Conservation (phyloP, 176 grass and related monocot species). For the Carex cristatella region DNA sequence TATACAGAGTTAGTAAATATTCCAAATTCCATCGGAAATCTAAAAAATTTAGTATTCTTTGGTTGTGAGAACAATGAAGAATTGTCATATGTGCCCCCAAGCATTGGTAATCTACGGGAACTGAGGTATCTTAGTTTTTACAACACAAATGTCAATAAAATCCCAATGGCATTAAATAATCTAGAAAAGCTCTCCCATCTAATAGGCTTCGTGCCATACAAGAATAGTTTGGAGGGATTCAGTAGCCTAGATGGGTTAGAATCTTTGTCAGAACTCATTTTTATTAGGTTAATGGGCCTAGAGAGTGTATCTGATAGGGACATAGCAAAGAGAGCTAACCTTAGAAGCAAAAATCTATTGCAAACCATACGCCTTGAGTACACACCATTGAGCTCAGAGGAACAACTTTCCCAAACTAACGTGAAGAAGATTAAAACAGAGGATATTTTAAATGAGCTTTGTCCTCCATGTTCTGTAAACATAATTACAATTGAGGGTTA, state of each 20-base stretch:
- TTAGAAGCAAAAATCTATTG: neutral
- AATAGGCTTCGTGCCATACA: neutral
- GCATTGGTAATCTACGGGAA: neutral
- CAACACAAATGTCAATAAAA: neutral
- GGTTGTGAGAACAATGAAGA: no score
- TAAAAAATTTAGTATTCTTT: no score
- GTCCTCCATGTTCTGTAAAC: neutral
- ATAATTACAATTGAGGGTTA: neutral
- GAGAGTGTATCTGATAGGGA: neutral
- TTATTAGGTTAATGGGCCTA: accelerated
- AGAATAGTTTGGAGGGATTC: neutral
- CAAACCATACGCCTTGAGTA: neutral
- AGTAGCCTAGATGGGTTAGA: neutral
- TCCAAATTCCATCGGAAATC: no score
- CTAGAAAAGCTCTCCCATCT: neutral
- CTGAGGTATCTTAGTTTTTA: neutral
- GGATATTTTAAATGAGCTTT: neutral
- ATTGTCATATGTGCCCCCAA: neutral
- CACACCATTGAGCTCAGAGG: neutral
- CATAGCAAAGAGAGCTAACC: neutral
- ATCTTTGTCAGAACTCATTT: neutral
- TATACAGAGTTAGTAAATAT: no score
- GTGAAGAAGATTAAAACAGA: neutral
- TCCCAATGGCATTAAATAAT: neutral
- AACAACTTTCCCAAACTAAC: no score